Base-by-base conservation (phyloP, 2,329 filamentous ascomycete genomes). In the Pestalotiopsis sp. region DNA sequence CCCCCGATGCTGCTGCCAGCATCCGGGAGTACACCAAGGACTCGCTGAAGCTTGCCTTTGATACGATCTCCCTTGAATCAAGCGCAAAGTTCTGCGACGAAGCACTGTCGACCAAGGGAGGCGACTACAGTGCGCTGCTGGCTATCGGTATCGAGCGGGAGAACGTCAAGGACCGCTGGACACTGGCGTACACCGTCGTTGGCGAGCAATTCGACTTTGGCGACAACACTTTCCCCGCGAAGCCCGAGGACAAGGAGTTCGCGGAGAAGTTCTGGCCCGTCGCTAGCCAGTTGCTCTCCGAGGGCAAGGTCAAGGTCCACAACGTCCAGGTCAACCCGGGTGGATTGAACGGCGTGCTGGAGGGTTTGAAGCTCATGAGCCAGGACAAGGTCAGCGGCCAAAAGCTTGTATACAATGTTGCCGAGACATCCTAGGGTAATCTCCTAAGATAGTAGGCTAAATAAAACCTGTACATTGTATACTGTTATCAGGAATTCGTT, bases 381-480 rank as follows among this genome's bases (percentile, higher is more conserved):
- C 13, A n/a, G 13, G 38, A 49, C 17, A 45, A 41, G n/a, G 39
- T 64, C 17, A 45, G 36, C 20, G 62, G 62, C 36, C 13, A 64
- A n/a, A 64, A 64, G 25, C 38, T 64, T 25, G 62, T 64, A 17
- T 59, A 59, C 55, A 59, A 59, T 25, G n/a, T 59, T 13, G 55
- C 20, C n/a, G 59, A 36, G 59, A 62, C 59, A 27, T 25, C n/a
- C 23, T 62, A 62, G 31, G 31, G 6, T 36, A 0, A 36, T 36
- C 7, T 9, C 31, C 31, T 2, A 9, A 9, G 31, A 36, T 9
- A 2, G 31, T 36, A 36, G 31, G 31, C 6, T 31, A 31, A 36
- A 36, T 36, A 36, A 36, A 36, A 36, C 31, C 31, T 36, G 7
- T 9, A 9, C 31, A 9, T 36, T 6, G 7, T 36, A 36, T 36